Base-by-base conservation (phyloP, 257 asterid genomes). In the Solanum lycopersicoides region DNA sequence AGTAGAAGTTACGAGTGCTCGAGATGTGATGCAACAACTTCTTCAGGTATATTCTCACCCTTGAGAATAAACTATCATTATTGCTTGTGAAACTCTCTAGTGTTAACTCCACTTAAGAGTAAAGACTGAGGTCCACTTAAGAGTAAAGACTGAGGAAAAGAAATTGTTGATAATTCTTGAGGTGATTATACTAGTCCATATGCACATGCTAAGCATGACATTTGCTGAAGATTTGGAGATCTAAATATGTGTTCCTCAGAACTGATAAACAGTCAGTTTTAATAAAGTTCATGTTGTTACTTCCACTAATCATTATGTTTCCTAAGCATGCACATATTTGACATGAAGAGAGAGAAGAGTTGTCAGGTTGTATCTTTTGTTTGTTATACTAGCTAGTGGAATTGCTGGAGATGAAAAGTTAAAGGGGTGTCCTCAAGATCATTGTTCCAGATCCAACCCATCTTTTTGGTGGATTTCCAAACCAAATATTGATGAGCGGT, bases 1-100 rank as follows among this genome's bases (percentile, higher is more conserved):
- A 91, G 91, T 97, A 56, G 99, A 97, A 92, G 98, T 95, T 87
- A 88, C 91, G 14, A 95, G 99, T 91, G 98, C 99, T 82, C 96
- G 99, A 79, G 99, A 96, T 80, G 98, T 95, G 88, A 92, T 97
- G 88, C 98, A 94, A 84, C 98, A 97, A 86, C 98, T 97, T 91
- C 93, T 96, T 92, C 98, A 95, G 97, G 99, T 96, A 89, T 82
- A 65, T 35, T 35, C 53, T 90, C 86, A 66, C 89, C 59, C 83
- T 83, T 84, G 50, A 68, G 65, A 41, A 39, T 47, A 13, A 47
- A 69, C 74, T 75, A 37, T 59, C 79, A 84, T 25, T 88, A 32
- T 76, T 79, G 25, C 32, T 66, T 85, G 42, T 56, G n/a, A 45
- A 25, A 25, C 34, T 79, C 41, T 28, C 84, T 45, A 16, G 41